Conservation (phyloP, 257 asterid genomes). For the Solanum lignicaule region DNA sequence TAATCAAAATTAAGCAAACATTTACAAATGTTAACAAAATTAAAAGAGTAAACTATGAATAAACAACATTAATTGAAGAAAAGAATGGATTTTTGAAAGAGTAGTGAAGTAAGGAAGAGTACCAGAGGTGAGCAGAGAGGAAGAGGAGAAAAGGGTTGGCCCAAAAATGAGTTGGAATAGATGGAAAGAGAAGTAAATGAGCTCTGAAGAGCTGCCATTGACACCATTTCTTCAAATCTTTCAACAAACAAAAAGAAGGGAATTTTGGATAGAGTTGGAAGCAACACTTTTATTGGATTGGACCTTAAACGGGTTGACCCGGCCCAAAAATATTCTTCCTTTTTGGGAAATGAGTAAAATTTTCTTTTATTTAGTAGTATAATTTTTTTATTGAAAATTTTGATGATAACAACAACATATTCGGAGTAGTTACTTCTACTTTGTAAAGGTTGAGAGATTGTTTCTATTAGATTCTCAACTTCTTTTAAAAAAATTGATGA, state of each 20-base stretch:
- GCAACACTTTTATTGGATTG: not conserved
- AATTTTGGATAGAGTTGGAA: not conserved
- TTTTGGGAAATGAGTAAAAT: too few species aligned
- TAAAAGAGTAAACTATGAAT: not conserved
- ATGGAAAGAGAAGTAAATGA: slow-evolving; percentile 64
- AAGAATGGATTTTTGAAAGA: not conserved
- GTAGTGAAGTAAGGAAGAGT: not conserved
- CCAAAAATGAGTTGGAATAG: slow-evolving; percentile 58
- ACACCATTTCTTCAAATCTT: not conserved
- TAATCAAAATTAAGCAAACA: not conserved
- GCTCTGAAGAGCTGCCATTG: slow-evolving; percentile 67
- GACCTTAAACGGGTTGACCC: not conserved
- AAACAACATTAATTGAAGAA: not conserved
- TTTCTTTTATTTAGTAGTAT: too few species aligned
- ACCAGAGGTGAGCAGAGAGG: slow-evolving; percentile 45
- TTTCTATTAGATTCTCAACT: too few species aligned
- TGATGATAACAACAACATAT: not conserved
- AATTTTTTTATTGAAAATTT: too few species aligned
- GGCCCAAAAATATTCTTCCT: not conserved
- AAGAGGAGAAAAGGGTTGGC: slow-evolving; percentile 44
- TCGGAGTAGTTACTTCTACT: too few species aligned
- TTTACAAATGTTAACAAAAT: not conserved
- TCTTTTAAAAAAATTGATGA: too few species aligned
- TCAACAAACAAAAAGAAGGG: too few species aligned
- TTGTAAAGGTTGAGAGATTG: too few species aligned